Percentiles rank a stretch among this genome's conserved stretches.
phyloP scores from a whole-genome alignment of 2,329 filamentous ascomycete genomes.

The Chaetomium sp. region DNA sequence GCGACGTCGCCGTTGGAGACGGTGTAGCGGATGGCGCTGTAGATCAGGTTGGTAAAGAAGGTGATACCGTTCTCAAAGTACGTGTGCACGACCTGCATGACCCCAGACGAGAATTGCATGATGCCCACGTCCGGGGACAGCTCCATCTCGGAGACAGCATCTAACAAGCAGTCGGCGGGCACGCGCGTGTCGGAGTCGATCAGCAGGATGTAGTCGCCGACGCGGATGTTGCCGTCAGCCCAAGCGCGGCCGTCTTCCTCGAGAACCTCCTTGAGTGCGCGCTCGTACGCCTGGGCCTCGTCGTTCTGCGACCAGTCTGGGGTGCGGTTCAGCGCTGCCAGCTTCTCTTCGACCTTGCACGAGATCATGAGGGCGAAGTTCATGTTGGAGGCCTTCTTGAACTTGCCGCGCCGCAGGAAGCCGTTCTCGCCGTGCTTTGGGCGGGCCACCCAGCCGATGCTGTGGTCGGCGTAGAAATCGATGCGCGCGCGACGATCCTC shows the following conservation, averaged over 20 bases:
- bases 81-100: constrained; percentile 71
- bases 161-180: constrained; percentile 68
- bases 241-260: constrained; percentile 63
- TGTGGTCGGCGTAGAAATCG: constrained; percentile 62
- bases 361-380: constrained; percentile 64
- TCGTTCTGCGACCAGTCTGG: constrained; percentile 61
- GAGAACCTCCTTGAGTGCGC: constrained; percentile 58
- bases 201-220: constrained; percentile 76
- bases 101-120: constrained; percentile 69
- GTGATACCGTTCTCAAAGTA: constrained; percentile 67
- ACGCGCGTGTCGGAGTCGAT: constrained; percentile 78
- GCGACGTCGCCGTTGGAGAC: constrained; percentile 71
- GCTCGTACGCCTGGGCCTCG: constrained; percentile 60
- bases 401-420: constrained; percentile 58
- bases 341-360: constrained; percentile 64
- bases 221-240: constrained; percentile 79
- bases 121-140: constrained; percentile 72
- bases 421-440: constrained; percentile 58
- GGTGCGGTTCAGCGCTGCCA: constrained; percentile 49
- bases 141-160: constrained; percentile 77
- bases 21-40: constrained; percentile 70
- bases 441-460: constrained; percentile 63
- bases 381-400: constrained; percentile 69
- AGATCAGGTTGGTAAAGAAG: constrained; percentile 68
- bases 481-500: constrained; percentile 57